These are phyloP conservation scores for Lachancea meyersii DNA, from an alignment of 805 yeast genomes.

Conservation along the genomic window DNA sequence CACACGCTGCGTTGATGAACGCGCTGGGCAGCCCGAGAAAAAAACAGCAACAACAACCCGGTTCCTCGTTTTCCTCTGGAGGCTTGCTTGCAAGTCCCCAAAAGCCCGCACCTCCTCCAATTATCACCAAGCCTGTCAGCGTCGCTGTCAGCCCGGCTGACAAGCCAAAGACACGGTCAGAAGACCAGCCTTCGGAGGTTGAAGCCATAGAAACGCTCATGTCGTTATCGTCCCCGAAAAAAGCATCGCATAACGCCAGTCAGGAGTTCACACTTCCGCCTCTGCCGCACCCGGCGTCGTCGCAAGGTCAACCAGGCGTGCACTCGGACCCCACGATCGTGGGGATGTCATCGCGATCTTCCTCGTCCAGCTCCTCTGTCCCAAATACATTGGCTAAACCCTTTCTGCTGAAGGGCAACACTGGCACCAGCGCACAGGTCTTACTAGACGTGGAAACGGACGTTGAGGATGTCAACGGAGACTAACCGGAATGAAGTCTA, in stretches of 20 bases:
- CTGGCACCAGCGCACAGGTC: conserved; percentile 10
- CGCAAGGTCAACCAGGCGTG: neutral
- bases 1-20: conserved; percentile 36
- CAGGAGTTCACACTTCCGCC: conserved; percentile 10
- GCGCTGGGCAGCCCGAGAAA: conserved; percentile 35
- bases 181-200: conserved; percentile 30
- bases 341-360: conserved; percentile 12
- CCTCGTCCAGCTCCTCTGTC: conserved; percentile 13
- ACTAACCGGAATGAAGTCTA: neutral
- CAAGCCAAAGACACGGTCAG: neutral
- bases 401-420: conserved; percentile 6
- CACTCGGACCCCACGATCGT: conserved; percentile 1
- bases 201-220: conserved; percentile 39
- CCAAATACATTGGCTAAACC: conserved; percentile 13
- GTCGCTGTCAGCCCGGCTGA: no score
- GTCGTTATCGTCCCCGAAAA: conserved; percentile 36
- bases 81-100: conserved; percentile 1
- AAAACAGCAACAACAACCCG: conserved; percentile 13
- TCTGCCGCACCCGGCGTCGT: conserved; percentile 4
- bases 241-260: conserved; percentile 16
- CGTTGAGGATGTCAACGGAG: conserved; percentile 14
- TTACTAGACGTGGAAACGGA: conserved; percentile 26
- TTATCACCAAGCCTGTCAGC: neutral
- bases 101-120: conserved; percentile 4
- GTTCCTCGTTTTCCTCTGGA: conserved; percentile 6